Base-by-base conservation (phyloP, 441 rosid genomes). In the Populus tomentosa region DNA sequence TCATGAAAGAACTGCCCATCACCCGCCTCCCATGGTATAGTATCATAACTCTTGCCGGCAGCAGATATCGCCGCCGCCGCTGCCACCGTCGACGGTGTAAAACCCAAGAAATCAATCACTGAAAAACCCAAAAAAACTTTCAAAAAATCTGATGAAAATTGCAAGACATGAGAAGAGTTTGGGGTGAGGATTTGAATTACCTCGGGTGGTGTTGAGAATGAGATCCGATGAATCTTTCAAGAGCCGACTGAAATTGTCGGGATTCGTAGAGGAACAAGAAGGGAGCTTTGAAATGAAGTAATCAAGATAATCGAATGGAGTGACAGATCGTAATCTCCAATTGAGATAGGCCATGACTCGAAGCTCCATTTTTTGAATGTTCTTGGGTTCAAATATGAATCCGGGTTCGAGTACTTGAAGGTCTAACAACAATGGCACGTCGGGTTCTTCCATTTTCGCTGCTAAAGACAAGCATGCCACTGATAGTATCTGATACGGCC, bases 381-480 rank as follows among this genome's bases (percentile, higher is more conserved):
- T 87, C 78, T 69, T 71, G 63, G 88, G 84, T 77, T 81, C 72
- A 70, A 86, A 89, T 38, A 84, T 69, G 86, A 86, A 86, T 78
- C 82, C 84, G 42, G 89, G 85, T 28, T 85, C 82, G 59, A 83
- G 79, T 10, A 88, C 75, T 81, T 93, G 95, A 70, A 93, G 89
- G 86, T 90, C 92, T 75, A 87, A 24, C 32, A 90, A 69, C 71
- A 79, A 28, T 67, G 97, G 98, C 65, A 88, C 92, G 46, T 82
- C 72, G n/a, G 83, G 76, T 78, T 93, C 98, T 85, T 89, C 97
- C 84, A 90, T 85, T 83, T 93, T 93, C 64, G 94, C 98, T 26
- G 98, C 95, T 74, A 93, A 79, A 42, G 95, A 92, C 78, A 92
- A 83, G 82, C 98, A 93, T 56, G 95, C 94, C 80, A 93, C 94